A percentile compares a stretch with the other conserved stretches of the same genome.
Evolutionary conservation across 805 yeast species (phyloP).

Genomic region (Lachancea meyersii): DNA sequence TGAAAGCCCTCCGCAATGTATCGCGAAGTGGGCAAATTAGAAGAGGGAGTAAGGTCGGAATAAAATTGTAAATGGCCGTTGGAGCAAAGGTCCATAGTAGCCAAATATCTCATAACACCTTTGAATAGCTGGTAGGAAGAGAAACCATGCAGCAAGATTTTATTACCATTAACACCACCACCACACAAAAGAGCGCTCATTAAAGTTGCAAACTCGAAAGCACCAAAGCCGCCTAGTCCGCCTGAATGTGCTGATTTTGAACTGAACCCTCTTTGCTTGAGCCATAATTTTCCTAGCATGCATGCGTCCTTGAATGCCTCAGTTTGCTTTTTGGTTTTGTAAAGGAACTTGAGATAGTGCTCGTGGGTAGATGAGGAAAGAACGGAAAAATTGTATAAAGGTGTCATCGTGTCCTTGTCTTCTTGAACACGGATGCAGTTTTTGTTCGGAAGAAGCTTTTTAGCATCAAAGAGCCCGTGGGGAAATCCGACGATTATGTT

Average conservation of each 20-base stretch:
- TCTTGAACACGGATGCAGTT: slow-evolving; percentile 74
- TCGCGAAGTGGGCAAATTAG: slow-evolving; percentile 29
- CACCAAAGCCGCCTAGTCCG: slow-evolving; percentile 71
- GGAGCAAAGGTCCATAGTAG: slow-evolving; percentile 64
- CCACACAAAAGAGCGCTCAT: slow-evolving; percentile 80
- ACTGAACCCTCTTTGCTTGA: slow-evolving; percentile 75
- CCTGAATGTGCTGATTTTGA: slow-evolving; percentile 53
- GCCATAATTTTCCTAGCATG: slow-evolving; percentile 82
- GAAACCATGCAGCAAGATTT: slow-evolving; percentile 76
- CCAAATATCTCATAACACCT: slow-evolving; percentile 75
- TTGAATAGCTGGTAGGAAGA: slow-evolving; percentile 91
- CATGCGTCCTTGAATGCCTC: slow-evolving; percentile 85
- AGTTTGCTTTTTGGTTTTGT: slow-evolving; percentile 66
- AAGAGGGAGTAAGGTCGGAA: slow-evolving; percentile 33
- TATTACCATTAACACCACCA: slow-evolving; percentile 70
- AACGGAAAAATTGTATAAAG: slow-evolving; percentile 77
- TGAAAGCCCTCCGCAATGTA: slow-evolving; percentile 53
- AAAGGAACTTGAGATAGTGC: slow-evolving; percentile 66
- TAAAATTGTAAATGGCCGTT: slow-evolving; percentile 64
- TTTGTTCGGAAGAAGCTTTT: slow-evolving; percentile 71
- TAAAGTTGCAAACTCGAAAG: slow-evolving; percentile 77
- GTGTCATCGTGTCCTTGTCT: slow-evolving; percentile 60
- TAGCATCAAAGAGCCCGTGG: slow-evolving; percentile 59
- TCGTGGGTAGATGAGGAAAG: slow-evolving; percentile 63
- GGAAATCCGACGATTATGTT: slow-evolving; percentile 72